A percentile compares a stretch with the other conserved stretches of the same genome.
Conservation (phyloP, 73 alveolate species). For the Symbiodinium natans region DNA sequence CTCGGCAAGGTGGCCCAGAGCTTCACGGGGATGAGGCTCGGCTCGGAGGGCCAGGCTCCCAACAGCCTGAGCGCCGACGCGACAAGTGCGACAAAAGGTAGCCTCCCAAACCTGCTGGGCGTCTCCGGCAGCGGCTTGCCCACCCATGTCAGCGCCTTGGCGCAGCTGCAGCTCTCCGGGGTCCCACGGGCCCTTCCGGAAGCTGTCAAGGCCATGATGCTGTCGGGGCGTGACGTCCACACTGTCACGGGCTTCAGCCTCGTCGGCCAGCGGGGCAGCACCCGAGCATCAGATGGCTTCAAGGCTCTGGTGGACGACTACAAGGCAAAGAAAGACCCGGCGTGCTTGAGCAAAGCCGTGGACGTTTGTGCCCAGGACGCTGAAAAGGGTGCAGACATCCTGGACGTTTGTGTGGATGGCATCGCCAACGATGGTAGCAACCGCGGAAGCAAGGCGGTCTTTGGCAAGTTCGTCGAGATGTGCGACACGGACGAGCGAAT, state of each 20-base stretch:
- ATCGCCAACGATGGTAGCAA: slow-evolving; percentile 72
- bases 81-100: not conserved
- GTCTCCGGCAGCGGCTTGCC: slow-evolving; percentile 36
- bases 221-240: slow-evolving; percentile 33
- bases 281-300: slow-evolving; percentile 38
- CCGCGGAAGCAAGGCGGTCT: slow-evolving; percentile 65
- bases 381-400: slow-evolving; percentile 57
- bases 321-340: slow-evolving; percentile 15
- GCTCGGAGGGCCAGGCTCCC: slow-evolving; percentile 21
- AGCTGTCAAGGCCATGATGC: not conserved
- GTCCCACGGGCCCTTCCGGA: not conserved
- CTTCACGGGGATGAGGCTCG: not conserved
- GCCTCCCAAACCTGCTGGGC: slow-evolving; percentile 59
- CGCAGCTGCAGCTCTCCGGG: slow-evolving; percentile 28
- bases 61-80: not conserved
- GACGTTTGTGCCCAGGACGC: slow-evolving; percentile 54
- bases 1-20: not conserved
- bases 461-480: slow-evolving; percentile 29
- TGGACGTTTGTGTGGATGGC: slow-evolving; percentile 82
- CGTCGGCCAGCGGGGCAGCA: slow-evolving; percentile 60
- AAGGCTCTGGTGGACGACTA: slow-evolving; percentile 66
- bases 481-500: slow-evolving; percentile 55
- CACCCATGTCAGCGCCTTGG: not conserved
- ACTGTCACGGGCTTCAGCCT: slow-evolving; percentile 31
- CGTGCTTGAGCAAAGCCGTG: slow-evolving; percentile 15